Conservation (phyloP, 2,329 filamentous ascomycete genomes). For the Trichoderma breve region DNA sequence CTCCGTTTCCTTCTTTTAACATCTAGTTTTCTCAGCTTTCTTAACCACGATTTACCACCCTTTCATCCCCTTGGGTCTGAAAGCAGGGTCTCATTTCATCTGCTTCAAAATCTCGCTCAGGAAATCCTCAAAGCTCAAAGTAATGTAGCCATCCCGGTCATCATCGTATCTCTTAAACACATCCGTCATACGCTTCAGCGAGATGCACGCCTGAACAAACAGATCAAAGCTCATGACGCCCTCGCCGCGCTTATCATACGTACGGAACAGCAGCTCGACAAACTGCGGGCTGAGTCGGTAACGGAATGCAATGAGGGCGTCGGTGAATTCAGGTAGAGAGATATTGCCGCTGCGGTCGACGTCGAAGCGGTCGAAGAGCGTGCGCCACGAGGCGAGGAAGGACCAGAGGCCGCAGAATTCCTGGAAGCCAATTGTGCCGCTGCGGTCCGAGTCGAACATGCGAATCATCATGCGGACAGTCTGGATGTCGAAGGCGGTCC, state of each 20-base stretch:
- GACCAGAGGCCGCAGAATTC: slow-evolving; percentile 97
- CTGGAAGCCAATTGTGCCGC: slow-evolving; percentile 85
- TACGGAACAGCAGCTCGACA: slow-evolving; percentile 78
- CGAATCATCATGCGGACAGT: slow-evolving; percentile 99
- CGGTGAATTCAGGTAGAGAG: slow-evolving; percentile 79
- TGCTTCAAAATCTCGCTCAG: slow-evolving; percentile 66
- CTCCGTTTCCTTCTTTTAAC: background rate
- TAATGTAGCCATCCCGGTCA: slow-evolving; percentile 91
- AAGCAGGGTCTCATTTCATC: slow-evolving; percentile 40
- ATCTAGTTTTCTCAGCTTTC: background rate
- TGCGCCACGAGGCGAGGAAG: slow-evolving; percentile 90
- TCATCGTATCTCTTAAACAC: slow-evolving; percentile 99
- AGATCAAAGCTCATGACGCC: slow-evolving; percentile 87
- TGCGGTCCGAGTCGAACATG: slow-evolving; percentile 95
- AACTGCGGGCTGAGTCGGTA: slow-evolving; percentile 86
- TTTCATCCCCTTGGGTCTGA: background rate
- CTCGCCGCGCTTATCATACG: slow-evolving; percentile 75
- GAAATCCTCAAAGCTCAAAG: slow-evolving; percentile 78
- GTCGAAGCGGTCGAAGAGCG: slow-evolving; percentile 94
- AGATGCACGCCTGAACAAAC: slow-evolving; percentile 97
- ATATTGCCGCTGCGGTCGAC: slow-evolving; percentile 84
- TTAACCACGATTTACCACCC: background rate
- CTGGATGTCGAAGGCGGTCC: slow-evolving; percentile 86
- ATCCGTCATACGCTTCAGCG: slow-evolving; percentile 96
- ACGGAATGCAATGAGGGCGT: slow-evolving; percentile 88